These are phyloP conservation scores for Sclerospora graminicola DNA, from an alignment of 352 stramenopile species.

Conservation along the genomic window DNA sequence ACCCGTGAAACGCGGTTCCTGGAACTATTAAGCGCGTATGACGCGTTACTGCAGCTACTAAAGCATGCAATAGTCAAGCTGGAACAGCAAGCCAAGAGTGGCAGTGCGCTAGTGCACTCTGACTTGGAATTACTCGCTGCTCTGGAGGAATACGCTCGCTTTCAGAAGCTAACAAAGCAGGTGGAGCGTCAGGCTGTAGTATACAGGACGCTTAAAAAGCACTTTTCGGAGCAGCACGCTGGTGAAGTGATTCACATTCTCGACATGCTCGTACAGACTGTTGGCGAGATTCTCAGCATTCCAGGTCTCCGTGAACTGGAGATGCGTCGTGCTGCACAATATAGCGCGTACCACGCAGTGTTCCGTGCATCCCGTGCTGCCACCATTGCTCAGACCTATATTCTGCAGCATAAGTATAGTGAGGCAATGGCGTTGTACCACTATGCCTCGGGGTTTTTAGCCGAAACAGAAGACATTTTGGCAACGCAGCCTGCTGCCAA, in stretches of 20 bases:
- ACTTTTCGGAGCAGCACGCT: constrained; percentile 30
- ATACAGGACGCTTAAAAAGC: constrained; percentile 54
- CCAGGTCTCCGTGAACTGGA: constrained; percentile 47
- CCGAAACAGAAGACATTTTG: constrained; percentile 49
- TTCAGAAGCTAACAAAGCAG: constrained; percentile 64
- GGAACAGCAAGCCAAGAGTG: constrained; percentile 72
- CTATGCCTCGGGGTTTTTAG: constrained; percentile 50
- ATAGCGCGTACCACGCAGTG: constrained; percentile 56
- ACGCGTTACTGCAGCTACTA: constrained; percentile 52
- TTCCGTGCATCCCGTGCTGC: constrained; percentile 56
- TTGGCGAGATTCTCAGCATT: constrained; percentile 67
- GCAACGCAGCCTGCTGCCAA: constrained; percentile 43
- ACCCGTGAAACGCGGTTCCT: constrained; percentile 57
- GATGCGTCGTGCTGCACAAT: constrained; percentile 37
- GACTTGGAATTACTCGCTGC: constrained; percentile 56
- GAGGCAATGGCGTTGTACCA: constrained; percentile 66
- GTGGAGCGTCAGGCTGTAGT: constrained; percentile 51
- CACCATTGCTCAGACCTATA: constrained; percentile 58
- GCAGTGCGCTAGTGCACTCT: constrained; percentile 54
- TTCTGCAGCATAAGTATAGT: constrained; percentile 51
- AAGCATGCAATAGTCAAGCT: constrained; percentile 54
- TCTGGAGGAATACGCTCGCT: constrained; percentile 68
- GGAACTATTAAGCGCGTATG: constrained; percentile 64
- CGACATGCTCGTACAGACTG: constrained; percentile 74
- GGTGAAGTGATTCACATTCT: constrained; percentile 73